A percentile compares a stretch with the other conserved stretches of the same genome.
These are phyloP conservation scores for Hansenula sp. DNA, from an alignment of 1,139 yeast species.

Conservation along the genomic window DNA sequence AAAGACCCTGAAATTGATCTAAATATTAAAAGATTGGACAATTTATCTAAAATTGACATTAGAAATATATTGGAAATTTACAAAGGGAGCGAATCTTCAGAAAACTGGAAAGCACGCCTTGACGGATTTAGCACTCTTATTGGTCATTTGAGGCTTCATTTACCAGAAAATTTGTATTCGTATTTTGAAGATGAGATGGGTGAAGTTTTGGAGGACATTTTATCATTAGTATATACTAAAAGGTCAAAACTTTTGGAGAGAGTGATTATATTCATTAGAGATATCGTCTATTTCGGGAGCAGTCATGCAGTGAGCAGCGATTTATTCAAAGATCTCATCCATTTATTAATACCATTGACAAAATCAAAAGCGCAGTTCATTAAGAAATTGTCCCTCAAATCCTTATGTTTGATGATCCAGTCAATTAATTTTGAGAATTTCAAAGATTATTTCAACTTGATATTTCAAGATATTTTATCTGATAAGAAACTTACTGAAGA, in stretches of 20 bases:
- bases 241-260: conserved; percentile 16
- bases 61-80: conserved; percentile 8
- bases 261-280: conserved; percentile 19
- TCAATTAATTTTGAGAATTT: conserved; percentile 16
- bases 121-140: conserved; percentile 16
- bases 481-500: conserved; percentile 18
- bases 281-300: conserved; percentile 17
- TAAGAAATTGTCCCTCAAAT: conserved; percentile 13
- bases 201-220: conserved; percentile 13
- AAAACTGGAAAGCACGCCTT: conserved; percentile 17
- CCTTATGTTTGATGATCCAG: conserved; percentile 22
- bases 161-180: conserved; percentile 9
- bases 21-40: conserved; percentile 5
- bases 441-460: conserved; percentile 12
- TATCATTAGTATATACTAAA: conserved; percentile 11
- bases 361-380: conserved; percentile 14
- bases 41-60: conserved; percentile 7
- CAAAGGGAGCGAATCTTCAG: conserved; percentile 16
- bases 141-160: conserved; percentile 14
- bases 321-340: conserved; percentile 12
- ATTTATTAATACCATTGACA: conserved; percentile 19
- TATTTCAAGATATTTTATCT: conserved; percentile 11
- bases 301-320: conserved; percentile 7
- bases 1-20: conserved; percentile 14
- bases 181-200: conserved; percentile 12